These are phyloP conservation scores for Tricholoma hemisulphureum DNA, from an alignment of 768 basidiomycete species.

Conservation along the genomic window DNA sequence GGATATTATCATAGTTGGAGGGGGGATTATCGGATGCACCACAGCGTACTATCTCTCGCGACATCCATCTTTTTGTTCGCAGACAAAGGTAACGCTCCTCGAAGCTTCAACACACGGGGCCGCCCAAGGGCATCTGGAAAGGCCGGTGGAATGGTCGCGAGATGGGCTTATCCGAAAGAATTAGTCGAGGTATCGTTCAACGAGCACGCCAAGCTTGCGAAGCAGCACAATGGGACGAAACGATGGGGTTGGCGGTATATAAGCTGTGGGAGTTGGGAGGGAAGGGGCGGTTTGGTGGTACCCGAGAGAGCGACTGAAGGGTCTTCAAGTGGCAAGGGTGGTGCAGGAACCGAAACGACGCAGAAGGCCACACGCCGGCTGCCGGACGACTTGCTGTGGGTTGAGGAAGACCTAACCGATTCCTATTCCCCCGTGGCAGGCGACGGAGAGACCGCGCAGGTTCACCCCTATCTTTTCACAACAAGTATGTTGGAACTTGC, in stretches of 20 bases:
- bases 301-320: constrained; percentile 16
- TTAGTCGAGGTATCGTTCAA: constrained; percentile 69
- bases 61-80: constrained; percentile 46
- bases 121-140: constrained; percentile 82
- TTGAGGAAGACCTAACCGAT: constrained; percentile 56
- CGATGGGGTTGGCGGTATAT: constrained; percentile 87
- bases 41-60: constrained; percentile 78
- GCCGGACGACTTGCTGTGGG: constrained; percentile 54
- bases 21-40: constrained; percentile 83
- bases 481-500: constrained; percentile 69
- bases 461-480: constrained; percentile 75
- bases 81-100: constrained; percentile 56
- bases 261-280: constrained; percentile 70
- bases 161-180: constrained; percentile 78
- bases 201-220: constrained; percentile 73
- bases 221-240: constrained; percentile 62
- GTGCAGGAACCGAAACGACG: constrained; percentile 14
- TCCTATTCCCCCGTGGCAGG: constrained; percentile 60
- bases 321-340: constrained; percentile 28
- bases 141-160: constrained; percentile 81
- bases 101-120: constrained; percentile 66
- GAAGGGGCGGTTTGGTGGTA: constrained; percentile 44
- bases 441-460: constrained; percentile 65
- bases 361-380: constrained; percentile 35
- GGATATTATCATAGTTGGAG: constrained; percentile 76